These are phyloP conservation scores for Lactifluus echinatus DNA, from an alignment of 768 basidiomycete genomes.

Conservation along the genomic window DNA sequence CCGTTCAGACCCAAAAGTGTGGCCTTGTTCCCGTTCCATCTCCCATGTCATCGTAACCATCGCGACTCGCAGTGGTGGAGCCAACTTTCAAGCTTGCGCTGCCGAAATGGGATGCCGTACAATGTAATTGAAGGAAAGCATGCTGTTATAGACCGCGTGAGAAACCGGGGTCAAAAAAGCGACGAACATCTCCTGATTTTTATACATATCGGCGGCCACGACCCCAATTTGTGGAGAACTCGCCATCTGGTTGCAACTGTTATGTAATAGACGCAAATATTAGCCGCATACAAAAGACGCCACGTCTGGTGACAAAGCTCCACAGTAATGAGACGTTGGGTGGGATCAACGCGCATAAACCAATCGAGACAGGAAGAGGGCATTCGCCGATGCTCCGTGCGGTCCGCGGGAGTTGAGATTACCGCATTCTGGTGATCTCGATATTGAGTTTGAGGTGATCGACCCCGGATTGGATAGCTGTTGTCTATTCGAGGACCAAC, in stretches of 20 bases:
- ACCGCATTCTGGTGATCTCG: no score
- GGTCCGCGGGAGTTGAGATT: no score
- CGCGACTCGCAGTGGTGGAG: neutral
- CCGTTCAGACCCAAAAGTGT: neutral
- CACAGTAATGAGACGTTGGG: no score
- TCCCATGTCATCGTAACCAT: neutral
- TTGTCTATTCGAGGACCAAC: no score
- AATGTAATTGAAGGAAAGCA: neutral
- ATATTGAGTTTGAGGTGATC: no score
- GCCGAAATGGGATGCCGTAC: neutral
- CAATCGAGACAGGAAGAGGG: no score
- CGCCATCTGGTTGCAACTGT: neutral
- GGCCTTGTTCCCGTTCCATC: neutral
- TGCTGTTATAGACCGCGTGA: neutral
- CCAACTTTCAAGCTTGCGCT: neutral
- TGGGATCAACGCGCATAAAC: no score
- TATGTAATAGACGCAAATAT: no score
- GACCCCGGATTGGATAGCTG: no score
- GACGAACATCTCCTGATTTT: neutral
- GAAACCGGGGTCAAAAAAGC: neutral
- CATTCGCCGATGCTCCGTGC: no score
- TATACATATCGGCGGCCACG: neutral
- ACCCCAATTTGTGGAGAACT: neutral
- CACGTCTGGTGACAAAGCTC: no score
- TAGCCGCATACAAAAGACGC: no score